Percentiles rank a stretch among this genome's conserved stretches.
phyloP scores from a whole-genome alignment of 1,284 basidiomycete species.

The Amylostereum areolatum region DNA sequence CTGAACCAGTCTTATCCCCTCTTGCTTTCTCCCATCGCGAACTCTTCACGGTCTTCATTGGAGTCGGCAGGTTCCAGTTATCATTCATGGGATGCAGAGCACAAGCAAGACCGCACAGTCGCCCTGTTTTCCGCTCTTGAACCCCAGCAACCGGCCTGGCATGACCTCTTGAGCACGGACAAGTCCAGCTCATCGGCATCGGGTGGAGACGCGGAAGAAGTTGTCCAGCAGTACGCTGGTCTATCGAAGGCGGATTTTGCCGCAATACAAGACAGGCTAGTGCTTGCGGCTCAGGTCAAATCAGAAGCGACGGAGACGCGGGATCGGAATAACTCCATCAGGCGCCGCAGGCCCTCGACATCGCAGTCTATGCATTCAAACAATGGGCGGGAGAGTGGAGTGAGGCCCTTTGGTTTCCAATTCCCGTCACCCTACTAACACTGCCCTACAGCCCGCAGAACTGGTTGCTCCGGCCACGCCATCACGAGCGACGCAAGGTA shows the following conservation, averaged over 20 bases:
- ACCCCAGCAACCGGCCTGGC: constrained; percentile 48
- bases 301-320: constrained; percentile 45
- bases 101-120: constrained; percentile 45
- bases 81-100: constrained; percentile 65
- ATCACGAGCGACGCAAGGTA: constrained; percentile 19
- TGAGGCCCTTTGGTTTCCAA: constrained; percentile 25
- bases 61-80: constrained; percentile 78
- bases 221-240: constrained; percentile 57
- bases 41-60: constrained; percentile 71
- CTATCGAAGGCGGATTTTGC: constrained; percentile 63
- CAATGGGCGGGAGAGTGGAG: constrained; percentile 44
- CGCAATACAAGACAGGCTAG: constrained; percentile 66
- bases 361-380: constrained; percentile 70
- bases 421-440: constrained; percentile 1
- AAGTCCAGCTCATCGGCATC: constrained; percentile 41
- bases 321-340: constrained; percentile 17
- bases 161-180: constrained; percentile 42
- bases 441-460: constrained; percentile 43
- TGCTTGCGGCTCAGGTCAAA: constrained; percentile 53
- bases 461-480: constrained; percentile 32
- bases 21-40: constrained; percentile 59
- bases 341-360: constrained; percentile 70
- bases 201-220: constrained; percentile 57
- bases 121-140: constrained; percentile 47
- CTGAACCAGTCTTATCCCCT: constrained; percentile 48